These are phyloP conservation scores for Sporothrix dimorphospora DNA, from an alignment of 2,329 filamentous ascomycete genomes.

Conservation along the genomic window DNA sequence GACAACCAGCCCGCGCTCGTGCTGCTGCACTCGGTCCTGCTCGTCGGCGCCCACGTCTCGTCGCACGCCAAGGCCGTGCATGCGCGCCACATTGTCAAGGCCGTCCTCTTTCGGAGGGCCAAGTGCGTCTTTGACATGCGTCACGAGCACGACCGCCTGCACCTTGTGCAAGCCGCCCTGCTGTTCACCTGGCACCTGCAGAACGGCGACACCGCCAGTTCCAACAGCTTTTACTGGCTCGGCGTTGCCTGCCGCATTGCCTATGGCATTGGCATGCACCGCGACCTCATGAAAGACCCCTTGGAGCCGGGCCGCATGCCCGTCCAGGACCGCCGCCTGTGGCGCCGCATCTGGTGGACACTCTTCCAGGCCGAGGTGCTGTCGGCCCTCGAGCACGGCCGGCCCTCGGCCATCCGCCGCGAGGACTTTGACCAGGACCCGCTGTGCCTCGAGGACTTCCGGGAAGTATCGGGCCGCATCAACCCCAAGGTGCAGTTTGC, in stretches of 20 bases:
- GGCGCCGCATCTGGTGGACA: conserved; percentile 46
- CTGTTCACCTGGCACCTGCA: conserved; percentile 30
- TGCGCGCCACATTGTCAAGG: conserved; percentile 27
- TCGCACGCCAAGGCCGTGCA: conserved; percentile 20
- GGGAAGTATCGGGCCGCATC: not conserved
- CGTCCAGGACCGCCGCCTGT: conserved; percentile 22
- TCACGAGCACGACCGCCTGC: conserved; percentile 27
- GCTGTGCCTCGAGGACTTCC: conserved; percentile 50
- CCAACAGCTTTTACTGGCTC: conserved; percentile 28
- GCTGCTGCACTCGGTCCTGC: conserved; percentile 25
- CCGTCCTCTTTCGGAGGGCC: conserved; percentile 25
- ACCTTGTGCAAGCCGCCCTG: conserved; percentile 27
- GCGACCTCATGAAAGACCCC: conserved; percentile 30
- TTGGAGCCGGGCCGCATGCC: conserved; percentile 25
- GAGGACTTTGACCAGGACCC: conserved; percentile 55
- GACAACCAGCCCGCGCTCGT: conserved; percentile 24
- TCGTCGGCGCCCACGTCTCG: conserved; percentile 29
- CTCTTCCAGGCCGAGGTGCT: conserved; percentile 47
- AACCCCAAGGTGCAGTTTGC: not conserved
- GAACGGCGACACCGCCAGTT: conserved; percentile 26
- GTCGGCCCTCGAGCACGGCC: conserved; percentile 48
- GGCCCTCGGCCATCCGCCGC: conserved; percentile 55
- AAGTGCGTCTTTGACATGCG: conserved; percentile 30
- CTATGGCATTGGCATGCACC: conserved; percentile 27
- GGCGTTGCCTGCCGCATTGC: conserved; percentile 27